Conservation (phyloP, 1,139 yeast species). For the Hemisphaericaspora lyxosophila region DNA sequence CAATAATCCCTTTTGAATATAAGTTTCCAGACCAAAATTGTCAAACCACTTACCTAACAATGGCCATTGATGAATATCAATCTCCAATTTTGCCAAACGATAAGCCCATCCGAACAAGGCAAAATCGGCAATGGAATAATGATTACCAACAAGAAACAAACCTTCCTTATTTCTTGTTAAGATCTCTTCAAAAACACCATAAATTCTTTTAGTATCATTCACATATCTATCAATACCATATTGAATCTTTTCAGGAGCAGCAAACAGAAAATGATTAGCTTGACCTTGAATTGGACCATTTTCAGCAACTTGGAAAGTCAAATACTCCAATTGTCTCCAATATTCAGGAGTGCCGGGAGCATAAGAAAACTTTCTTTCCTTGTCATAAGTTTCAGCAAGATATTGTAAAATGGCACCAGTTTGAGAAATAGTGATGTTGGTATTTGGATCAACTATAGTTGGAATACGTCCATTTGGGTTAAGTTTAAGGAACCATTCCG, state of each 20-base stretch:
- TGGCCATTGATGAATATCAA: slow-evolving; percentile 46
- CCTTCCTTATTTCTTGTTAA: slow-evolving; percentile 37
- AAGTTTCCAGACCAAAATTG: slow-evolving; percentile 36
- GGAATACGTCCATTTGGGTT: slow-evolving; percentile 69
- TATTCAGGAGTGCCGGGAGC: slow-evolving; percentile 44
- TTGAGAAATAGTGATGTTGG: slow-evolving; percentile 50
- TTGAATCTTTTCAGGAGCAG: slow-evolving; percentile 48
- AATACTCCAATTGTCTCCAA: slow-evolving; percentile 52
- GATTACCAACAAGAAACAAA: slow-evolving; percentile 58
- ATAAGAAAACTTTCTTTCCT: slow-evolving; percentile 48
- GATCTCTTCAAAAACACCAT: slow-evolving; percentile 52
- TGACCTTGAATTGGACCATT: slow-evolving; percentile 66
- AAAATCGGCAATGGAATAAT: slow-evolving; percentile 54
- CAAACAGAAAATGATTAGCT: slow-evolving; percentile 44
- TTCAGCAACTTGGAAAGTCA: slow-evolving; percentile 58
- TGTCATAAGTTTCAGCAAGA: slow-evolving; percentile 58
- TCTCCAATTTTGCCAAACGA: slow-evolving; percentile 18
- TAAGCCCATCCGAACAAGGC: slow-evolving; percentile 42
- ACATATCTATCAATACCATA: slow-evolving; percentile 53
- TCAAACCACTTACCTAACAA: slow-evolving; percentile 44
- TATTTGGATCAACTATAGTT: slow-evolving; percentile 45
- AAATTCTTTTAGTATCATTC: slow-evolving; percentile 52
- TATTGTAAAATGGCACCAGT: slow-evolving; percentile 60
- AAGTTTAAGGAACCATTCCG: slow-evolving; percentile 51
- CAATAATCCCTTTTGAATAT: slow-evolving; percentile 31